Conservation (phyloP, 345 rosid genomes). For the Dipteronia sinensis region DNA sequence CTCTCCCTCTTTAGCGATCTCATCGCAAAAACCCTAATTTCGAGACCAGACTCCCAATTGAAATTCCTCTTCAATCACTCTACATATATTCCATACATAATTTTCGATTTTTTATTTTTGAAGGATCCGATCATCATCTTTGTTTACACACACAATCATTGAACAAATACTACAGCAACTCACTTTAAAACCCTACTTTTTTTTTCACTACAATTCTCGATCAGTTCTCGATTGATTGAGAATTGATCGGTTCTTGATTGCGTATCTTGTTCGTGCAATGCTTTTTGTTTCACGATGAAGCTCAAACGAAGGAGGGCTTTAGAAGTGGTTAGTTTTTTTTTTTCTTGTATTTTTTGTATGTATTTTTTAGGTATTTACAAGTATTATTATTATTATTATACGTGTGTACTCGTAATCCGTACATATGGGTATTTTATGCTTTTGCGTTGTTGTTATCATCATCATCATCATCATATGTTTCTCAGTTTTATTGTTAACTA, state of each 20-base stretch:
- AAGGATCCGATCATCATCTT: conserved; percentile 34
- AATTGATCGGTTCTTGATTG: conserved; percentile 47
- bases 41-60: conserved; percentile 29
- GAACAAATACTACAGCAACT: background rate
- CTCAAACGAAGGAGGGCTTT: conserved; percentile 70
- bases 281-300: conserved; percentile 67
- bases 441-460: background rate
- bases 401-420: background rate
- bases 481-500: background rate
- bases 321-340: conserved; percentile 68
- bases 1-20: conserved; percentile 39
- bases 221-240: conserved; percentile 54
- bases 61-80: background rate
- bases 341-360: background rate
- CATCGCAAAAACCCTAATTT: conserved; percentile 54
- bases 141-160: background rate
- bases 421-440: background rate
- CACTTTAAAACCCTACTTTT: conserved; percentile 31
- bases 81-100: background rate
- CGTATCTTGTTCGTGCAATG: conserved; percentile 43
- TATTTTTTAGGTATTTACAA: background rate
- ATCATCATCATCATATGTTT: background rate
- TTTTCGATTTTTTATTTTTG: background rate
- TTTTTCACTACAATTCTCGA: conserved; percentile 26
- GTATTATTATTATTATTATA: background rate